A percentile compares a stretch with the other conserved stretches of the same genome.
These are phyloP conservation scores for Botrytis paeoniae DNA, from an alignment of 2,329 filamentous ascomycete species.

Conservation along the genomic window DNA sequence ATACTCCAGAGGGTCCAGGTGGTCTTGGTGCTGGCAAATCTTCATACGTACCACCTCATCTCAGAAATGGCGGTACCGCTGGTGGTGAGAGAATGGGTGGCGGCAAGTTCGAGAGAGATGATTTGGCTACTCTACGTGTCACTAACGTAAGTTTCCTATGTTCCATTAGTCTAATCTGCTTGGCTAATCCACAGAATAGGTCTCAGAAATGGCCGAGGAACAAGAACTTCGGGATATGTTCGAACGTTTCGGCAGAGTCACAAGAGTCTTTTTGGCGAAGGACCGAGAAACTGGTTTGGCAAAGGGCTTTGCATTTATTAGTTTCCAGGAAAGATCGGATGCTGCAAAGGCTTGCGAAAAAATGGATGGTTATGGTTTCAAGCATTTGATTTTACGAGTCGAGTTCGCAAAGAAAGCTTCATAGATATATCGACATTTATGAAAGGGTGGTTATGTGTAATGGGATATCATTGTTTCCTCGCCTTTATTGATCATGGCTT, in stretches of 20 bases:
- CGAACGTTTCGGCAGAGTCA: constrained; percentile 94
- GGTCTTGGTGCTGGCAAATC: constrained; percentile 65
- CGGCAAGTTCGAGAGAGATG: constrained; percentile 93
- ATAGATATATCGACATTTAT: constrained; percentile 25
- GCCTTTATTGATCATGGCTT: not conserved
- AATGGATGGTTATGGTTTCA: constrained; percentile 94
- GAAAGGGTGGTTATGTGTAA: constrained; percentile 15
- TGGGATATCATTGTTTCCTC: constrained; percentile 12
- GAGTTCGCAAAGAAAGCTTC: constrained; percentile 79
- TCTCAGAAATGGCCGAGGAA: constrained; percentile 97
- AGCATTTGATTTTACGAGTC: constrained; percentile 80
- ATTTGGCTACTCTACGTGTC: constrained; percentile 91
- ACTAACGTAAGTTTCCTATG: constrained; percentile 74
- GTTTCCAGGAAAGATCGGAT: constrained; percentile 85
- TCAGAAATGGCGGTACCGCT: constrained; percentile 66
- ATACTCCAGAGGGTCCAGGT: constrained; percentile 48
- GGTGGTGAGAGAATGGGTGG: constrained; percentile 77
- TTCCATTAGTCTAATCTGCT: not conserved
- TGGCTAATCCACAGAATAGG: constrained; percentile 48
- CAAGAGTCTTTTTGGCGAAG: constrained; percentile 95
- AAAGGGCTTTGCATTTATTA: constrained; percentile 99
- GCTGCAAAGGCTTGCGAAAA: constrained; percentile 91
- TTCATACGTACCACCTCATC: constrained; percentile 90
- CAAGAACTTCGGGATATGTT: constrained; percentile 95
- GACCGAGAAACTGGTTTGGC: constrained; percentile 93